Evolutionary conservation across 352 stramenopile species (phyloP), one percentile per base, ranked within the genome.

Genomic region (Phytophthora hibernalis): DNA sequence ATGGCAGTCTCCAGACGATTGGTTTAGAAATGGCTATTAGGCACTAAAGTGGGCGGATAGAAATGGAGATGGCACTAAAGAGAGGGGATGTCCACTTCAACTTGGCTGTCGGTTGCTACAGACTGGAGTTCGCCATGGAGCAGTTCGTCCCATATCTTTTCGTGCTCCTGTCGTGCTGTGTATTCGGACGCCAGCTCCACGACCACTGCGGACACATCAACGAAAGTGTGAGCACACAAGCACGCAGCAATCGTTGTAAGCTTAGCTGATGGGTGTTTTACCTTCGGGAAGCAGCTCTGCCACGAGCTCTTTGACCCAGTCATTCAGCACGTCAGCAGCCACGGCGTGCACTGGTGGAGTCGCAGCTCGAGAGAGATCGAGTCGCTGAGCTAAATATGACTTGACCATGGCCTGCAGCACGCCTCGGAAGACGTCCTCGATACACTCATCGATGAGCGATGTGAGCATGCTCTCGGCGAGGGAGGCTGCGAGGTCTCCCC

Each of bases 261-360:
- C 5, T 7, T 31, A 3, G 33, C 12, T 16, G 10, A 9, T n/a
- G 42, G 22, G 8, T 44, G 38, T 28, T 24, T 43, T 67, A 76
- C 79, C 77, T 73, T 86, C 72, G 26, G 65, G 67, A 6, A 84
- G 43, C 5, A 85, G 26, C 31, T 81, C 70, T 1, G 21, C 26
- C 8, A 73, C 51, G 12, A 86, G 45, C n/a, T 83, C 78, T 5
- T 44, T 43, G n/a, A 64, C 56, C 66, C 64, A 76, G 16, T 83
- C 74, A 24, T 72, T 48, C 18, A 85, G 30, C 9, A 89, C 26
- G 37, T 87, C 78, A 0, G 42, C 33, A 20, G 74, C 66, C 11
- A 89, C 57, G 5, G 71, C 60, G 12, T 53, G 20, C 0, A 48
- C 13, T 1, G 61, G 57, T 1, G 58, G 43, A 1, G 65, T 69